These are phyloP conservation scores for Alternaria panax DNA, from an alignment of 2,329 filamentous ascomycete genomes.

Conservation along the genomic window DNA sequence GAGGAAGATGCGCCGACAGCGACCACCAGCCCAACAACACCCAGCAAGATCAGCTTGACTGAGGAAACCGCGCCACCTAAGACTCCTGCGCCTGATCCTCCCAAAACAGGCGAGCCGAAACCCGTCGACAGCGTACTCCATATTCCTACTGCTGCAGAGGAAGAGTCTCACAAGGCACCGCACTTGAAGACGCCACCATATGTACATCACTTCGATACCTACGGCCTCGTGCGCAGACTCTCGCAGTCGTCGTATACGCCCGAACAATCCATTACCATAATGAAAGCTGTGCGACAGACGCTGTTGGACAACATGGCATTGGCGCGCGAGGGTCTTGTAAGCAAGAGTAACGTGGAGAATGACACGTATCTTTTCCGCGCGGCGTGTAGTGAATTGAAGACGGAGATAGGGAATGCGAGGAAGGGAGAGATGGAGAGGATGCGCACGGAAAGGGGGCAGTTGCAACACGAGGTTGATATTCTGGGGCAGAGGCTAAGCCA, in stretches of 20 bases:
- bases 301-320: conserved; percentile 81
- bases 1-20: conserved; percentile 32
- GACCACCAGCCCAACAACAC: conserved; percentile 23
- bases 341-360: conserved; percentile 93
- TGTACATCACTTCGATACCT: conserved; percentile 96
- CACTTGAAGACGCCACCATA: conserved; percentile 79
- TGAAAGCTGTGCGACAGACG: conserved; percentile 87
- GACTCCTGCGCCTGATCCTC: conserved; percentile 29
- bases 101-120: conserved; percentile 38
- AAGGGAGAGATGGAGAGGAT: conserved; percentile 80
- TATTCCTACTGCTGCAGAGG: conserved; percentile 50
- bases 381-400: conserved; percentile 88
- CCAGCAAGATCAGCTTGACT: conserved; percentile 17
- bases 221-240: conserved; percentile 83
- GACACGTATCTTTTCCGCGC: conserved; percentile 93
- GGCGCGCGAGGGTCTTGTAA: conserved; percentile 80
- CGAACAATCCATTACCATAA: conserved; percentile 79
- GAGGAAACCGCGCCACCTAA: conserved; percentile 19
- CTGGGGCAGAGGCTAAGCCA: conserved; percentile 83
- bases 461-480: conserved; percentile 97
- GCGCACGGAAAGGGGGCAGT: conserved; percentile 79
- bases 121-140: conserved; percentile 52
- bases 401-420: conserved; percentile 81
- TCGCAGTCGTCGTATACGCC: conserved; percentile 73
- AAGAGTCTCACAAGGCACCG: conserved; percentile 62